phyloP scores from a whole-genome alignment of 2,329 filamentous ascomycete species.

The Didymella glomerata region DNA sequence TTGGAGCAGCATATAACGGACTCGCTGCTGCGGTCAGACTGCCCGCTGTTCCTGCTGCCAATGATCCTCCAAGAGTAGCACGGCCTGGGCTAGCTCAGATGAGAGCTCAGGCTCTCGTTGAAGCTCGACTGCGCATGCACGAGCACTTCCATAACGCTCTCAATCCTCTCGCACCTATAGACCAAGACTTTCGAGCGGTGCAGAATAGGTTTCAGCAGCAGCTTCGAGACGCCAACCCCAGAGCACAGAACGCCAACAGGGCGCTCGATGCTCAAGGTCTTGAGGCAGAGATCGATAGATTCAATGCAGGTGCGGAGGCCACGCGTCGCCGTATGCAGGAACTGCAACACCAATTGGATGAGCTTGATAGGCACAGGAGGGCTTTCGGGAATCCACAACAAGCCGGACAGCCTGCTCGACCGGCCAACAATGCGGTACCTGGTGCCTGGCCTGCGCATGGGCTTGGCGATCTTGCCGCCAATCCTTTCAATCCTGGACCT shows the following conservation, averaged over 20 bases:
- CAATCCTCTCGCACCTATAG: background rate
- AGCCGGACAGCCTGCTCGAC: background rate
- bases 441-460: background rate
- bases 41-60: background rate
- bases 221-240: constrained; percentile 1
- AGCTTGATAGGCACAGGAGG: background rate
- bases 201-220: constrained; percentile 1
- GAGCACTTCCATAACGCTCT: background rate
- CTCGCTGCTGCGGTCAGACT: background rate
- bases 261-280: background rate
- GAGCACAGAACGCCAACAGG: background rate
- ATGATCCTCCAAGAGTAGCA: background rate
- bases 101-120: background rate
- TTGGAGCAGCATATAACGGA: constrained; percentile 5
- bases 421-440: background rate
- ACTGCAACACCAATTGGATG: background rate
- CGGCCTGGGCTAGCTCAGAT: background rate
- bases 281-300: background rate
- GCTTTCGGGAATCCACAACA: background rate
- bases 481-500: background rate
- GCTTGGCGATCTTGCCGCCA: background rate
- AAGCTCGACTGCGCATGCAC: background rate
- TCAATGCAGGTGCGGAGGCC: background rate
- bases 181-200: constrained; percentile 1
- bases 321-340: background rate